A percentile compares a stretch with the other conserved stretches of the same genome.
These are phyloP conservation scores for Plasmopara viticola DNA, from an alignment of 352 stramenopile species.

Conservation along the genomic window DNA sequence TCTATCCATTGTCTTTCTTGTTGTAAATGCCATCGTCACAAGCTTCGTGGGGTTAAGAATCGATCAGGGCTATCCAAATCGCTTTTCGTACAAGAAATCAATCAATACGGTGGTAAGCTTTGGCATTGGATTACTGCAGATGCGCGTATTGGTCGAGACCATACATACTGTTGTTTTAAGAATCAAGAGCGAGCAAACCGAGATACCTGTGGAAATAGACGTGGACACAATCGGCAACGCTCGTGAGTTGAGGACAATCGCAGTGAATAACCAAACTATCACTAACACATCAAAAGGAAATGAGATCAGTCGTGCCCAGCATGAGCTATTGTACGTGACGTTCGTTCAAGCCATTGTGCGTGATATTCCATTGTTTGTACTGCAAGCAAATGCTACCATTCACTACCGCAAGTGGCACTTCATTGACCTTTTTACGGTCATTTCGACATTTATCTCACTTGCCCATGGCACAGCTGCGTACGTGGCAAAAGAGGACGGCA, in stretches of 20 bases:
- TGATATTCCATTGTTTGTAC: conserved; percentile 63
- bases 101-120: conserved; percentile 39
- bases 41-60: conserved; percentile 49
- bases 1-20: conserved; percentile 63
- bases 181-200: conserved; percentile 3
- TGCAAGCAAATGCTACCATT: conserved; percentile 72
- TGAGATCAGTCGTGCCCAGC: background rate
- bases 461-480: conserved; percentile 36
- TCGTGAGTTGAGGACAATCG: background rate
- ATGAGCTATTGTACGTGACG: conserved; percentile 38
- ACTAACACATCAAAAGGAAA: conserved; percentile 4
- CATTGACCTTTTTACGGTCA: conserved; percentile 54
- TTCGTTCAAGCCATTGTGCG: conserved; percentile 68
- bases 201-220: conserved; percentile 4
- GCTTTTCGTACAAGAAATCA: conserved; percentile 23
- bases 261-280: conserved; percentile 7
- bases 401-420: conserved; percentile 76
- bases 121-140: conserved; percentile 44
- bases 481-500: conserved; percentile 38
- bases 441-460: conserved; percentile 45
- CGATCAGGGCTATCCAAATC: conserved; percentile 28
- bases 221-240: background rate
- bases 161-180: conserved; percentile 25
- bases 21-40: conserved; percentile 53
- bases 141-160: conserved; percentile 60